Conservation (phyloP, 1,284 basidiomycete species). For the Trichosporon asahii region DNA sequence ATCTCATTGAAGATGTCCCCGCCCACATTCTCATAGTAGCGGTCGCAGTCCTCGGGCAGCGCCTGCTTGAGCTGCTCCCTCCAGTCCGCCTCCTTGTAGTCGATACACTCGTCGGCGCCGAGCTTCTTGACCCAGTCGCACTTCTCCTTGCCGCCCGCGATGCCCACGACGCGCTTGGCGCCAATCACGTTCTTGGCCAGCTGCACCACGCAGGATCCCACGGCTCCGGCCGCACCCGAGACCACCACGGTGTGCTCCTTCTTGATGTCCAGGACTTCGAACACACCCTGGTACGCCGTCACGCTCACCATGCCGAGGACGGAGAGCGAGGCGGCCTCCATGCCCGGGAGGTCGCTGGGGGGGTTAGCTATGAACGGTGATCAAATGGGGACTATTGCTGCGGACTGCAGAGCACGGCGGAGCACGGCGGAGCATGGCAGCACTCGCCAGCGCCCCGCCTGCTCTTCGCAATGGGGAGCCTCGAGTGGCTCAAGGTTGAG, state of each 20-base stretch:
- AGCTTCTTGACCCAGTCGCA: conserved; percentile 54
- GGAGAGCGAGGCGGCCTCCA: conserved; percentile 31
- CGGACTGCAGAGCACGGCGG: no score
- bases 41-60: conserved; percentile 37
- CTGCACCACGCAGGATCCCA: conserved; percentile 42
- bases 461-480: no score
- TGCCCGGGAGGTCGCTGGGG: conserved; percentile 19
- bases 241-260: conserved; percentile 46
- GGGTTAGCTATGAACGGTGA: neutral
- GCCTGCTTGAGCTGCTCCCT: conserved; percentile 38
- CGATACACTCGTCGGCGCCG: conserved; percentile 55
- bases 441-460: no score
- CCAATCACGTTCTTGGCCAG: conserved; percentile 51
- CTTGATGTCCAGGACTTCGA: conserved; percentile 46
- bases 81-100: conserved; percentile 52
- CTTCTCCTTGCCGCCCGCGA: conserved; percentile 56
- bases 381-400: no score
- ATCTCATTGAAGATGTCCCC: conserved; percentile 50
- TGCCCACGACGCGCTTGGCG: conserved; percentile 54
- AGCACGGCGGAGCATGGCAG: no score
- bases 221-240: conserved; percentile 33
- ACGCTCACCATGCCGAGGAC: conserved; percentile 37
- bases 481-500: no score
- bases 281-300: conserved; percentile 48
- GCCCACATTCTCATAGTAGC: conserved; percentile 53